Evolutionary conservation across 2,329 filamentous ascomycete genomes (phyloP).

Genomic region (Curvularia lunata): DNA sequence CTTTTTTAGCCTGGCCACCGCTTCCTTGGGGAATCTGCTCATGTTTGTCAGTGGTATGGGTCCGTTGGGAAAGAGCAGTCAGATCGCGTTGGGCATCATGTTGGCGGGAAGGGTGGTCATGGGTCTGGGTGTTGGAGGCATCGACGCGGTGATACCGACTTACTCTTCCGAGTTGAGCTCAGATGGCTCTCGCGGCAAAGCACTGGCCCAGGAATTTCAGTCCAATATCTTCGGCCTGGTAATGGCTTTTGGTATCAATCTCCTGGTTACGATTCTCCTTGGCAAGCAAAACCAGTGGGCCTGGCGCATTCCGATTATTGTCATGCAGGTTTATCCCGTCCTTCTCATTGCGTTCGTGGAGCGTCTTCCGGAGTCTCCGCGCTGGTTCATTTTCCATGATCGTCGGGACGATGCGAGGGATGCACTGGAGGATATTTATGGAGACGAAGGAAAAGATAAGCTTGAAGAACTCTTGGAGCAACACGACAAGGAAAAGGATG

Average conservation of each 20-base stretch:
- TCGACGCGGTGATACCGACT: constrained; percentile 66
- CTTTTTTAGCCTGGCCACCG: constrained; percentile 61
- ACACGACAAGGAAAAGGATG: constrained; percentile 58
- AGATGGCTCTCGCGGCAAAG: constrained; percentile 64
- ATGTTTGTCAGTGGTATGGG: constrained; percentile 66
- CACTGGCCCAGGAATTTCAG: constrained; percentile 68
- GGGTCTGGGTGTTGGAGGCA: constrained; percentile 65
- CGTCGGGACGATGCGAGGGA: constrained; percentile 58
- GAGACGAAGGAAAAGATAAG: constrained; percentile 57
- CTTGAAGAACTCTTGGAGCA: constrained; percentile 59
- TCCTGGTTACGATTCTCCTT: constrained; percentile 59
- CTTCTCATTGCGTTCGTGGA: constrained; percentile 60
- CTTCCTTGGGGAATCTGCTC: constrained; percentile 63
- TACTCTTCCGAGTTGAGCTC: constrained; percentile 64
- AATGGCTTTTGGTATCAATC: constrained; percentile 66
- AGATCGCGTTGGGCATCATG: constrained; percentile 55
- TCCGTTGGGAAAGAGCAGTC: constrained; percentile 33
- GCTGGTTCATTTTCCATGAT: constrained; percentile 63
- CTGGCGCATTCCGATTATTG: constrained; percentile 66
- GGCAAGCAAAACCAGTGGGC: constrained; percentile 66
- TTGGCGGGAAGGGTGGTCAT: constrained; percentile 60
- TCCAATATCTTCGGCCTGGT: constrained; percentile 68
- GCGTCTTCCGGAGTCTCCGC: constrained; percentile 62
- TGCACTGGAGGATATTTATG: constrained; percentile 58
- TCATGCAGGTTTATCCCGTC: constrained; percentile 66